phyloP scores from a whole-genome alignment of 2,329 filamentous ascomycete genomes.

The Venturia pyrina region DNA sequence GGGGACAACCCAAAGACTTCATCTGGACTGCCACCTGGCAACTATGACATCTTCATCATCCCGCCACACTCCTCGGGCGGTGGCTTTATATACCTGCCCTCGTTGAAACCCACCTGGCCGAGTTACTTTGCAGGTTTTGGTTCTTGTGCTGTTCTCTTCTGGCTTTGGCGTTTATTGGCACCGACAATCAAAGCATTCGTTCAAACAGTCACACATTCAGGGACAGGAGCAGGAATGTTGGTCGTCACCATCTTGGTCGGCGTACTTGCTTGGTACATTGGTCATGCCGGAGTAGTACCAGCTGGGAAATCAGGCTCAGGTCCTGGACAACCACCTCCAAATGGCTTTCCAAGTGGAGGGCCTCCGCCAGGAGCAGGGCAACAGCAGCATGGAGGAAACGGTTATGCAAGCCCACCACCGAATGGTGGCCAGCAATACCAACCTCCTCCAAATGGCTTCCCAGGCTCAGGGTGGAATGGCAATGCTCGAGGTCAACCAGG shows the following conservation, averaged over 20 bases:
- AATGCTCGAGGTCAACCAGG: conserved; percentile 1
- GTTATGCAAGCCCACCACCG: neutral
- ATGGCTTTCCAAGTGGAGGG: conserved; percentile 5
- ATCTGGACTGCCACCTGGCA: conserved; percentile 68
- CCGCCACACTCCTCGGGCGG: conserved; percentile 81
- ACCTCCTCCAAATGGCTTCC: neutral
- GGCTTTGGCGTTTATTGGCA: conserved; percentile 61
- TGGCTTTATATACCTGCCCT: conserved; percentile 91
- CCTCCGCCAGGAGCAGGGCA: conserved; percentile 4
- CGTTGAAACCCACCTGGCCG: conserved; percentile 73
- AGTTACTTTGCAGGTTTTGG: conserved; percentile 83
- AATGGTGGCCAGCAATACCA: neutral
- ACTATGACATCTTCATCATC: conserved; percentile 96
- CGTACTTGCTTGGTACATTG: conserved; percentile 67
- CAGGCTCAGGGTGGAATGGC: neutral
- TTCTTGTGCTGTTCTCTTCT: conserved; percentile 50
- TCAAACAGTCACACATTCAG: conserved; percentile 25
- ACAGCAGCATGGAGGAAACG: neutral
- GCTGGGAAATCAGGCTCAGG: conserved; percentile 9
- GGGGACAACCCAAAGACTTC: conserved; percentile 66
- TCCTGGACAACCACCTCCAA: conserved; percentile 5
- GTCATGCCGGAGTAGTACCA: conserved; percentile 37
- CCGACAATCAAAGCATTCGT: conserved; percentile 46
- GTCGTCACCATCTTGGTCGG: conserved; percentile 64
- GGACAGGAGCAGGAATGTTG: conserved; percentile 58